Evolutionary conservation across 2,329 filamentous ascomycete species (phyloP).

Genomic region (Bipolaris sorokiniana): DNA sequence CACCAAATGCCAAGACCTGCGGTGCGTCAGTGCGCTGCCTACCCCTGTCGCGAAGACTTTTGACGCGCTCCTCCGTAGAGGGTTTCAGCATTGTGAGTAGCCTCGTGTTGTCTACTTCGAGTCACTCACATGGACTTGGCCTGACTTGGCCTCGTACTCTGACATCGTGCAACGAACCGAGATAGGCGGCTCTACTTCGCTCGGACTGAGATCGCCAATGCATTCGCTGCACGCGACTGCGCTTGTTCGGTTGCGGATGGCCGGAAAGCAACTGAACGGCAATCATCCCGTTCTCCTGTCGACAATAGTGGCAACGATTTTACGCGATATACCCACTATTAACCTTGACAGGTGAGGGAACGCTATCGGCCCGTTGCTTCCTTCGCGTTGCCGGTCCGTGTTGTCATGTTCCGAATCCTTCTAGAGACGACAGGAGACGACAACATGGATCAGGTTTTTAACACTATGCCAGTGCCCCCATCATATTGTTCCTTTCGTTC

Average conservation of each 20-base stretch:
- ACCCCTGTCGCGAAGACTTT: too few species aligned
- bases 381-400: slow-evolving; percentile 1
- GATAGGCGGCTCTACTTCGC: background rate
- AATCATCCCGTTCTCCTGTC: background rate
- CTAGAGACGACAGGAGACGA: slow-evolving; percentile 1
- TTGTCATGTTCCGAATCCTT: background rate
- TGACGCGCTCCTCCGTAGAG: too few species aligned
- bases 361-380: background rate
- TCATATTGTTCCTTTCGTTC: background rate
- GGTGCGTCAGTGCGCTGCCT: too few species aligned
- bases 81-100: slow-evolving; percentile 1
- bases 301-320: slow-evolving; percentile 6
- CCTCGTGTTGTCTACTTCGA: background rate
- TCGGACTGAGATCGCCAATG: slow-evolving; percentile 6
- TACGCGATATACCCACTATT: background rate
- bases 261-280: background rate
- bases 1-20: too few species aligned
- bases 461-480: slow-evolving; percentile 1
- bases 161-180: background rate
- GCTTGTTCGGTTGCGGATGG: background rate
- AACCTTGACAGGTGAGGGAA: slow-evolving; percentile 7
- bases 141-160: background rate
- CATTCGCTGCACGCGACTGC: background rate
- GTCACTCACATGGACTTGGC: background rate
- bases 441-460: slow-evolving; percentile 6